Evolutionary conservation across 768 basidiomycete genomes (phyloP).

Genomic region (Tephrocybe sp.): DNA sequence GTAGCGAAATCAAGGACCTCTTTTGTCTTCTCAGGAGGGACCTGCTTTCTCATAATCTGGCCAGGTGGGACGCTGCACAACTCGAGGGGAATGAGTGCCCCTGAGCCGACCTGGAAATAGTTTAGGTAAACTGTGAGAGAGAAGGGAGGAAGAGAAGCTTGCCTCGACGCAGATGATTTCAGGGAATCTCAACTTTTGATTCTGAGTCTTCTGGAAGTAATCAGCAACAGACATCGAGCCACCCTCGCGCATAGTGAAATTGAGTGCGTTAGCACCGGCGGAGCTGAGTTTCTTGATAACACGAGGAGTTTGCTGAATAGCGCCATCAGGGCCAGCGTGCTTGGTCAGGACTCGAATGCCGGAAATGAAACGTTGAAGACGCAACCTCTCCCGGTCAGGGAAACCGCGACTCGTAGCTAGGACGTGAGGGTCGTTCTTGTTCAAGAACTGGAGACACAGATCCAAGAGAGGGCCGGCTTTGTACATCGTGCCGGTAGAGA

Average conservation of each 20-base stretch:
- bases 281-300: conserved; percentile 61
- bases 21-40: conserved; percentile 64
- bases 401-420: conserved; percentile 43
- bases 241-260: conserved; percentile 61
- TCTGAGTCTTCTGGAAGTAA: conserved; percentile 56
- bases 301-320: conserved; percentile 41
- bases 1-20: conserved; percentile 68
- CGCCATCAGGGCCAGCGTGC: conserved; percentile 31
- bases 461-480: conserved; percentile 53
- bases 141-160: conserved; percentile 17
- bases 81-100: conserved; percentile 64
- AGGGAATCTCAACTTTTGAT: conserved; percentile 56
- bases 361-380: conserved; percentile 55
- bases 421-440: conserved; percentile 27
- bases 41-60: conserved; percentile 72
- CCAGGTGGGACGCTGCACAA: conserved; percentile 57
- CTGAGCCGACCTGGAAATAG: conserved; percentile 50
- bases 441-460: conserved; percentile 54
- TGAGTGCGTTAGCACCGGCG: conserved; percentile 51
- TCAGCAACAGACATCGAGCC: conserved; percentile 55
- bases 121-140: conserved; percentile 1
- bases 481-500: conserved; percentile 74
- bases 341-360: conserved; percentile 51
- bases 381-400: conserved; percentile 55
- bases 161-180: conserved; percentile 72